Evolutionary conservation across 805 yeast species (phyloP), one percentile per base, ranked within the genome.

Genomic region (Teunomyces tritomae): DNA sequence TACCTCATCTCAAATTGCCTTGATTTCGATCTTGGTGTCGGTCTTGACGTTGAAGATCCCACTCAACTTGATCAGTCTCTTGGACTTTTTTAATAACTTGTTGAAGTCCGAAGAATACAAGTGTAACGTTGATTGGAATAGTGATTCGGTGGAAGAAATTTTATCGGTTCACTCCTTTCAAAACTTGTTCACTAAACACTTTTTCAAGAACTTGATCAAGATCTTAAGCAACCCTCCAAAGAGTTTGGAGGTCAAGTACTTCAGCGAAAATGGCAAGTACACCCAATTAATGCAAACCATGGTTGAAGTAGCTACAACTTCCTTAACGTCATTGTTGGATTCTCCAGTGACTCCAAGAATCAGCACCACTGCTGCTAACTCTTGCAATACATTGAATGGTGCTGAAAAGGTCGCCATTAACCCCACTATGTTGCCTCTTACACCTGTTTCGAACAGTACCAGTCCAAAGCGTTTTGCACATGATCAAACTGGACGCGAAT

Each of bases 1-100:
- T 39, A 70, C 78, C 48, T 79, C 85, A 39, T 73, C 86, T 9
- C 70, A 68, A 45, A 62, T 83, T 37, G 74, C 79, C 24, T 70
- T 83, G 39, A 68, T 78, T 43, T 65, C 72, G 29, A 67, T 71
- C 43, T 62, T 74, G 44, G 60, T 70, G 51, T 65, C 69, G 34
- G 64, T 64, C 59, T 58, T 70, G 52, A 67, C 70, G 28, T 64
- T 64, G 57, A 68, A 59, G 54, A 64, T 65, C 52, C 67, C 71
- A 44, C 52, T 67, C 40, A 56, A 58, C 44, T 50, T 62, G 37
- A 46, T 54, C 14, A 49, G 53, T 35, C 53, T 57, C 46, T 50
- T 61, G 41, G 53, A 47, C 33, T 59, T 55, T 49, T 55, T 59
- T 45, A 55, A 58, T 46, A 53, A 57, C 43, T 50, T 40, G 45